Evolutionary conservation across 257 asterid genomes (phyloP), one percentile per base, ranked within the genome.

Genomic region (Gentiana straminea): DNA sequence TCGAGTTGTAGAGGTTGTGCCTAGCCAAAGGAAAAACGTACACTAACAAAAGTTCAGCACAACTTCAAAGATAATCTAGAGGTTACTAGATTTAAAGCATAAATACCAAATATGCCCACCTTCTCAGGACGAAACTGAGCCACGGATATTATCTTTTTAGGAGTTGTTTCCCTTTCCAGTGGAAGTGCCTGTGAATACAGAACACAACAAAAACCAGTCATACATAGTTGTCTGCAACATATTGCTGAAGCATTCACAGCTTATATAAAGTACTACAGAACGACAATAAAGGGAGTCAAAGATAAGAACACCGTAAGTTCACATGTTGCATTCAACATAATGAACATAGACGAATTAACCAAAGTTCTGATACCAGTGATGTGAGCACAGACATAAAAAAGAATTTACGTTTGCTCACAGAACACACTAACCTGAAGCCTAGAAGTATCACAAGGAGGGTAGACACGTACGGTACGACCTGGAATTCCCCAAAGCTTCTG

Each of bases 51-150:
- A 62, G 59, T 66, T 59, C 47, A 71, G 38, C 59, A 58, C 56
- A 46, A 62, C 54, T 57, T 55, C 52, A 64, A 54, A 63, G 13
- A 52, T 24, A 5, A 49, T 9, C 55, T 58, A 62, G 52, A 55
- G 62, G 46, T 63, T 46, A 63, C 55, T 48, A 54, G 64, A 5
- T 41, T 41, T 35, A 51, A 61, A 66, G 55, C 57, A 70, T 64
- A 74, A 56, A 68, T 81, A 81, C 83, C 83, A 58, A 68, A 77
- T 79, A 79, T 71, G 72, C 86, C 73, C 86, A 88, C 97, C 94
- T 92, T 92, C 84, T 91, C 96, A 52, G 98, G 96, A 73, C 95
- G 98, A 75, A 91, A 91, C 60, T 87, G 98, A 73, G 98, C 87
- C 71, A 91, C 96, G 12, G 96, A 87, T 58, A 91, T 81, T 39